Percentiles rank a stretch among this genome's conserved stretches.
phyloP scores from a whole-genome alignment of 208 protist species.

The Acanthamoeba lenticulata region DNA sequence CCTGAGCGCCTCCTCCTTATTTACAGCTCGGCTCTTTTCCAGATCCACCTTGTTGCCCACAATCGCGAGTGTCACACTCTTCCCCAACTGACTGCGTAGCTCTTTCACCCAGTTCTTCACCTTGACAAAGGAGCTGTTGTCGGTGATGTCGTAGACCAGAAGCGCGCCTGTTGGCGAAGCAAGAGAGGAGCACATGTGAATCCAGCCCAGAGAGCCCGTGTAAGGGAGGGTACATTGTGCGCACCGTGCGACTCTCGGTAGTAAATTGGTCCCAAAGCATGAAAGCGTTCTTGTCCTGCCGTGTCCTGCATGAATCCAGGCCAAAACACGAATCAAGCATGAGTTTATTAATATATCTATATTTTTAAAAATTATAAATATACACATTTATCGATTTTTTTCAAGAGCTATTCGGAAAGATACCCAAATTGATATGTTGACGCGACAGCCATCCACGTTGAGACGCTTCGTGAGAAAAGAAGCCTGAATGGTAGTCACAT shows the following conservation, averaged over 20 bases:
- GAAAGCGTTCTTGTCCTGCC: constrained; percentile 92
- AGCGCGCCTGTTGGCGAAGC: constrained; percentile 84
- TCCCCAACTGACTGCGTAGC: constrained; percentile 90
- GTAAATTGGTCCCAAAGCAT: constrained; percentile 92
- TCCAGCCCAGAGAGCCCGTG: neutral
- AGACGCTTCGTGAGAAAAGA: constrained; percentile 83
- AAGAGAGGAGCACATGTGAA: neutral
- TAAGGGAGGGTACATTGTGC: neutral
- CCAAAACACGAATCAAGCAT: neutral
- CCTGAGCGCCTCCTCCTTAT: constrained; percentile 83
- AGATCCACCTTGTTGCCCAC: constrained; percentile 95
- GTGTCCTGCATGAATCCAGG: constrained; percentile 82
- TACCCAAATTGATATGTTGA: constrained; percentile 84
- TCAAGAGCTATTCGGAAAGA: neutral
- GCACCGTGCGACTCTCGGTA: constrained; percentile 91
- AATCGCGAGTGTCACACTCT: constrained; percentile 92
- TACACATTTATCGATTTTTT: neutral
- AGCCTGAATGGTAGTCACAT: constrained; percentile 82
- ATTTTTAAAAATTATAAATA: neutral
- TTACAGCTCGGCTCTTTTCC: constrained; percentile 88
- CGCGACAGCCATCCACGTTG: constrained; percentile 76
- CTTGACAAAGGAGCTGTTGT: constrained; percentile 92
- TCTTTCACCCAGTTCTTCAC: constrained; percentile 96
- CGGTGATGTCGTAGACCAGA: constrained; percentile 96
- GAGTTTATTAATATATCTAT: neutral